phyloP scores from a whole-genome alignment of 78 protist species.

The Dictyostelium firmibasis region DNA sequence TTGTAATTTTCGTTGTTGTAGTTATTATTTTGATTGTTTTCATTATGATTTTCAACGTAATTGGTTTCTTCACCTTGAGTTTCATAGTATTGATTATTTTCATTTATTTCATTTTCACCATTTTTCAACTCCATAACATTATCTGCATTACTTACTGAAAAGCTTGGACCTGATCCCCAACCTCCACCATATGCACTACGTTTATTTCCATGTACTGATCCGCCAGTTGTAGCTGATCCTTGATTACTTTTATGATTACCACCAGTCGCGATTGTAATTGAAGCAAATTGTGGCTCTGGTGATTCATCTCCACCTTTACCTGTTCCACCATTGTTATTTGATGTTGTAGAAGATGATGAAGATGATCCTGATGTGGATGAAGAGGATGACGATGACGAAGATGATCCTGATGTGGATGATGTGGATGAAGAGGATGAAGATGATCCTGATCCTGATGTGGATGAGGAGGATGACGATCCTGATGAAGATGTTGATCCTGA shows the following conservation, averaged over 20 bases:
- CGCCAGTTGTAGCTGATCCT: neutral
- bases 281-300: neutral
- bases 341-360: neutral
- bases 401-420: neutral
- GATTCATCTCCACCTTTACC: neutral
- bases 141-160: neutral
- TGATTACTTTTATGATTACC: neutral
- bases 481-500: too few species aligned
- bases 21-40: neutral
- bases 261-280: neutral
- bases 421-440: neutral
- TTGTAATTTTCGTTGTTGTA: neutral
- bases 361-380: neutral
- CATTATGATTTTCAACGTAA: neutral
- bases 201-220: neutral
- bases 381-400: neutral
- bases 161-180: neutral
- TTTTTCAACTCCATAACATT: neutral
- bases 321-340: neutral
- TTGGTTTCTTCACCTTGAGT: neutral
- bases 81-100: neutral
- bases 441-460: too few species aligned
- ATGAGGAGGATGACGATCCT: too few species aligned
- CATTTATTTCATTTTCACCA: neutral
- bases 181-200: neutral